Base-by-base conservation (phyloP, 305 asterid species). In the Fraxinus platypoda region DNA sequence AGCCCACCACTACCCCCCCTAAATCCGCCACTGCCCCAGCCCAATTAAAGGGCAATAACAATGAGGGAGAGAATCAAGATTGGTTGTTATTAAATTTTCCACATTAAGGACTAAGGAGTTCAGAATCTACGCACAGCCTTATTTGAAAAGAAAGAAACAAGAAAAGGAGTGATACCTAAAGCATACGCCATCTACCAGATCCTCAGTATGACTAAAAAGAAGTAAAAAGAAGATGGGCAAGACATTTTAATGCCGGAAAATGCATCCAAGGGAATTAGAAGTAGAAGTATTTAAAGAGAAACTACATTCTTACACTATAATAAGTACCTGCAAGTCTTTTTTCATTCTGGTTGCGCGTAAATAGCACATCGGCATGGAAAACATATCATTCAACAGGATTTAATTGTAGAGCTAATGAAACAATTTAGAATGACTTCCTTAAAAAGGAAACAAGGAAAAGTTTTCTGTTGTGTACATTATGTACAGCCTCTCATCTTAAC, bases 61-160 rank as follows among this genome's bases (percentile, higher is more conserved):
- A 82, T 66, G 46, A 59, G 11, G 46, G 75, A 74, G 84, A 73
- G 68, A 78, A 80, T 30, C 78, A 68, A 81, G 78, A 84, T 74
- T 77, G 79, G 43, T 13, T 19, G 76, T 31, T 21, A 76, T 76
- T 37, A 80, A 49, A 71, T 62, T 74, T 74, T 77, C 81, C 77
- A 73, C 75, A 70, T 70, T 83, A 13, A 11, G 71, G 70, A 70
- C 30, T 83, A 13, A 11, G 71, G 70, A 75, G 79, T 35, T 34
- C 77, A 13, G 59, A 38, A 81, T 75, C 68, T 77, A 70, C 46
- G 52, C 80, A 59, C 37, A 34, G 30, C 8, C 75, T 62, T 35
- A 80, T 49, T 75, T 73, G 17, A 35, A 41, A 59, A 62, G 76
- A 66, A 12, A 26, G 80, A 73, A 17, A 73, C 46, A 72, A 74